Conservation (phyloP, 1,284 basidiomycete species). For the Apiotrichum gracile region DNA sequence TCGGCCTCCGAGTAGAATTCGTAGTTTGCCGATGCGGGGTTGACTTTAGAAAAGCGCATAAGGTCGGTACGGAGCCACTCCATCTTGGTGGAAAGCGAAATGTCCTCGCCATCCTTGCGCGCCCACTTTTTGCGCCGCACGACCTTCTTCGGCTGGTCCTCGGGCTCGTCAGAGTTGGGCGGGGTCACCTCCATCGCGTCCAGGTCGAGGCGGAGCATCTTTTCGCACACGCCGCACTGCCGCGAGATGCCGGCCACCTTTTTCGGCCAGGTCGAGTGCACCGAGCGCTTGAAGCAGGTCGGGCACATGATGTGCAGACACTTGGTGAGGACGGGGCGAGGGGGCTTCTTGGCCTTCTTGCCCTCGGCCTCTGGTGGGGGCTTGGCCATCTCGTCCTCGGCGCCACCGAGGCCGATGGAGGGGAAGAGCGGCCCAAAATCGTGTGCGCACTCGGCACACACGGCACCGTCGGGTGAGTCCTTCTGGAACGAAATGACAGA, state of each 20-base stretch:
- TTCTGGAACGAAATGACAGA: slow-evolving; percentile 74
- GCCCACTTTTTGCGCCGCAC: slow-evolving; percentile 59
- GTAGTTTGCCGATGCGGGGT: slow-evolving; percentile 79
- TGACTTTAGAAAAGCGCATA: slow-evolving; percentile 64
- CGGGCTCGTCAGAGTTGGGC: slow-evolving; percentile 49
- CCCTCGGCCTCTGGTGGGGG: slow-evolving; percentile 19
- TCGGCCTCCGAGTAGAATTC: slow-evolving; percentile 62
- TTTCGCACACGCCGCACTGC: slow-evolving; percentile 69
- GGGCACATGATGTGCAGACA: slow-evolving; percentile 92
- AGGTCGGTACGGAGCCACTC: slow-evolving; percentile 69
- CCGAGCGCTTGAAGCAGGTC: slow-evolving; percentile 67
- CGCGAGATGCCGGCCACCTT: slow-evolving; percentile 56
- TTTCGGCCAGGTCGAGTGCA: slow-evolving; percentile 74
- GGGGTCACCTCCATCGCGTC: slow-evolving; percentile 74
- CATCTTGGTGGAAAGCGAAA: slow-evolving; percentile 78
- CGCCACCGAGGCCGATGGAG: slow-evolving; percentile 45
- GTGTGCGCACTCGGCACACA: slow-evolving; percentile 76
- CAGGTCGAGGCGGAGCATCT: slow-evolving; percentile 53
- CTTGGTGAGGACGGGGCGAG: slow-evolving; percentile 63
- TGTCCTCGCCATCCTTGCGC: slow-evolving; percentile 61
- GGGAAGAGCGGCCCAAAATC: slow-evolving; percentile 60
- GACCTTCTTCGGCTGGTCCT: slow-evolving; percentile 46
- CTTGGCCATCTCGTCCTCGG: slow-evolving; percentile 51
- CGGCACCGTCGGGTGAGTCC: slow-evolving; percentile 70
- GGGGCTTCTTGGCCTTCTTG: slow-evolving; percentile 36